Evolutionary conservation across 805 yeast species (phyloP).

Genomic region (Candida fluviatilis): DNA sequence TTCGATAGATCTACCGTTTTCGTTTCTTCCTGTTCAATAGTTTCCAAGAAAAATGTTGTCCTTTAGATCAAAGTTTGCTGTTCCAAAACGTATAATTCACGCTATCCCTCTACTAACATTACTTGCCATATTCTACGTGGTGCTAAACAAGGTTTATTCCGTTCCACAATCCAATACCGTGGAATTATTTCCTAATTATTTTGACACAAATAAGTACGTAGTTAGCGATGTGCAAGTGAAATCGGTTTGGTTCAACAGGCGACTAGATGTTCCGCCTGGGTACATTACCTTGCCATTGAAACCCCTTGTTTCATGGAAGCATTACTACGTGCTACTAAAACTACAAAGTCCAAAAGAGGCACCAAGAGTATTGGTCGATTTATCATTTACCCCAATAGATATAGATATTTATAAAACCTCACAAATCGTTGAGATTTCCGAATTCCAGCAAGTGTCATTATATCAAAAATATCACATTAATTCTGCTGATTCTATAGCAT

Average conservation of each 20-base stretch:
- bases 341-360: constrained; percentile 1
- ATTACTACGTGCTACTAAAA: constrained; percentile 4
- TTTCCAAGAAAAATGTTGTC: too few species aligned
- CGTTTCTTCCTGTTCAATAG: too few species aligned
- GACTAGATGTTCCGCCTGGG: neutral
- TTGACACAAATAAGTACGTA: neutral
- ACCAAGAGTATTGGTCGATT: constrained; percentile 6
- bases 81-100: constrained; percentile 1
- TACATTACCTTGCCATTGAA: neutral
- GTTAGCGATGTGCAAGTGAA: neutral
- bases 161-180: too few species aligned
- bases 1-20: too few species aligned
- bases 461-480: neutral
- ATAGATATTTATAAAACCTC: neutral
- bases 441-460: neutral
- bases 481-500: neutral
- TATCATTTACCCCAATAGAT: constrained; percentile 5
- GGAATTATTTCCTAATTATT: neutral
- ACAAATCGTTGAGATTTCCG: neutral
- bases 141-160: too few species aligned
- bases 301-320: neutral
- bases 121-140: neutral
- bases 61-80: neutral
- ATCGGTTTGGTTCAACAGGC: neutral
- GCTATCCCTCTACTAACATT: neutral